Evolutionary conservation across 352 stramenopile species (phyloP).

Genomic region (Ochromonadaceae sp.): DNA sequence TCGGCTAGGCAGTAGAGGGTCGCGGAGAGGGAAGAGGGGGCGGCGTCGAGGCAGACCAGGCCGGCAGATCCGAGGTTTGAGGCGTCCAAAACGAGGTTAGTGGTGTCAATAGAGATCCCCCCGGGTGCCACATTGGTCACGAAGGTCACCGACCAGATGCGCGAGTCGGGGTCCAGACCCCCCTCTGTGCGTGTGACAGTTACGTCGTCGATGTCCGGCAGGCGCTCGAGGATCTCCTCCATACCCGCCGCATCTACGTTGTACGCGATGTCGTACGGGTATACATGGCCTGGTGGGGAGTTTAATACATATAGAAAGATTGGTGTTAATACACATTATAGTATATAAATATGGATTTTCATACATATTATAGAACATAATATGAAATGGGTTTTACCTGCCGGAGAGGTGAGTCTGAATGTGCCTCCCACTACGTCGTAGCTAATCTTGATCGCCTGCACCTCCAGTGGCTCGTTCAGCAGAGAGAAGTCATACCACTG

Average conservation of each 20-base stretch:
- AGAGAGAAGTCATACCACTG: conserved; percentile 41
- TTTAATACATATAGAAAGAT: conserved; percentile 18
- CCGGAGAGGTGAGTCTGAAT: conserved; percentile 49
- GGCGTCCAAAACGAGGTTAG: background rate
- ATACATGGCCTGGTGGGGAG: conserved; percentile 21
- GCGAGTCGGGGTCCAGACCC: background rate
- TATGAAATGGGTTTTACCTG: no score
- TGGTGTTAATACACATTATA: background rate
- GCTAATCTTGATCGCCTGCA: conserved; percentile 67
- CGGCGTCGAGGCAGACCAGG: conserved; percentile 15
- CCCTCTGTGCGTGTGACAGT: conserved; percentile 37
- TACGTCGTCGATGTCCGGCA: conserved; percentile 57
- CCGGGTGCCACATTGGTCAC: conserved; percentile 14
- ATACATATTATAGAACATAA: conserved; percentile 8
- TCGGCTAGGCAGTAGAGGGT: background rate
- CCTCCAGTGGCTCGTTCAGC: conserved; percentile 32
- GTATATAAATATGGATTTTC: background rate
- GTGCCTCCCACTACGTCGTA: conserved; percentile 48
- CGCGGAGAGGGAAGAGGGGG: background rate
- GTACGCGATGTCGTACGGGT: conserved; percentile 27
- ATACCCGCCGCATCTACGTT: conserved; percentile 41
- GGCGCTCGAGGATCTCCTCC: conserved; percentile 50
- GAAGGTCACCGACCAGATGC: conserved; percentile 27
- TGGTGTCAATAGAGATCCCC: conserved; percentile 5
- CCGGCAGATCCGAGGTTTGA: background rate